Conservation (phyloP, 2,329 filamentous ascomycete species). For the Polytolypa hystricis region DNA sequence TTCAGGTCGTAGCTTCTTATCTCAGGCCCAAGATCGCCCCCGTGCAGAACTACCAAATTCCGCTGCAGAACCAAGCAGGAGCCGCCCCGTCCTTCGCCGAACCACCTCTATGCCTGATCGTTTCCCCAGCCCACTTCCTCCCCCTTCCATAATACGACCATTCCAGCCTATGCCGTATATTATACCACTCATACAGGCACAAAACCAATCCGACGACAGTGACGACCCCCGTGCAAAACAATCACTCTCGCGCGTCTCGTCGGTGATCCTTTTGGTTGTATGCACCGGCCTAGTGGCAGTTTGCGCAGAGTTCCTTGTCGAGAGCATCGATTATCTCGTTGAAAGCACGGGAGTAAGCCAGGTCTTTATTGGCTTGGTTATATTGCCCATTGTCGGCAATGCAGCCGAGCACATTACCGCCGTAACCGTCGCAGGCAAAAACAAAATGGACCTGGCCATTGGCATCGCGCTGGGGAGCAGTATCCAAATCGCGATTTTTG, state of each 20-base stretch:
- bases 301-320: conserved; percentile 61
- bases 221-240: conserved; percentile 18
- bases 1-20: conserved; percentile 58
- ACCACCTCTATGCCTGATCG: conserved; percentile 65
- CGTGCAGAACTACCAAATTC: conserved; percentile 3
- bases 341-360: conserved; percentile 46
- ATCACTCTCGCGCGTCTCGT: conserved; percentile 30
- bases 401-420: conserved; percentile 64
- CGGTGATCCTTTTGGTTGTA: conserved; percentile 51
- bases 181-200: conserved; percentile 33
- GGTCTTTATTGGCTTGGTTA: conserved; percentile 60
- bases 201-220: conserved; percentile 33
- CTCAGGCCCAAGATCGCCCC: conserved; percentile 18
- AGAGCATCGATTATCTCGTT: conserved; percentile 55
- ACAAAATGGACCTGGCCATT: conserved; percentile 67
- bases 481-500: conserved; percentile 61
- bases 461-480: conserved; percentile 60
- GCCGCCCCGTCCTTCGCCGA: conserved; percentile 52
- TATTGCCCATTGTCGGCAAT: conserved; percentile 62
- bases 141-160: conserved; percentile 10
- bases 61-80: conserved; percentile 27
- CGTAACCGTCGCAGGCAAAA: conserved; percentile 59
- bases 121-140: conserved; percentile 38
- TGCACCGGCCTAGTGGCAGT: conserved; percentile 56
- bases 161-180: conserved; percentile 16